Evolutionary conservation across 1,284 basidiomycete species (phyloP), one percentile per base, ranked within the genome.

Genomic region (Laetiporus sulphureus): DNA sequence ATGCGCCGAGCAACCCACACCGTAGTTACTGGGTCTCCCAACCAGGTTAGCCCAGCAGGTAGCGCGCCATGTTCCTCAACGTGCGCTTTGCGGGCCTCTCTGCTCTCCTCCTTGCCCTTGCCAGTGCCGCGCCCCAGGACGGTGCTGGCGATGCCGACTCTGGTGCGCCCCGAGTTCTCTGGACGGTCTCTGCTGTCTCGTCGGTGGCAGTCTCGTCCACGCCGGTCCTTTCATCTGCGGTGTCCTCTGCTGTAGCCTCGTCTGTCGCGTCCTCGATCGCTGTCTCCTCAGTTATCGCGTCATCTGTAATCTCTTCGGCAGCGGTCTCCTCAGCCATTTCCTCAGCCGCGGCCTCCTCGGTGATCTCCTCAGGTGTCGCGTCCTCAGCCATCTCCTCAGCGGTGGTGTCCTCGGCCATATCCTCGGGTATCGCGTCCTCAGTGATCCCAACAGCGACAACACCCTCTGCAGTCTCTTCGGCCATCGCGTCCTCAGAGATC

Each of bases 281-380:
- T 27, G 38, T 34, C 37, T 35, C 41, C 19, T n/a, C n/a, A n/a
- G n/a, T n/a, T n/a, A n/a, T n/a, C n/a, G n/a, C n/a, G n/a, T n/a
- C n/a, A n/a, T n/a, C n/a, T n/a, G n/a, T n/a, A n/a, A 29, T 22
- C 21, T 39, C 37, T 1, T 34, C 37, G 11, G 37, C 36, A 15
- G 30, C 42, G n/a, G 18, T 24, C 35, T 38, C 41, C 40, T 29
- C 23, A 23, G 27, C 33, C 2, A 31, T 21, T 2, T 25, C 32
- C 22, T 34, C 32, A 12, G 25, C 25, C 18, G 43, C 40, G n/a
- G 44, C 45, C 7, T n/a, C 41, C 7, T 40, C 34, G 13, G 25
- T 44, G 3, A 32, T 32, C 10, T 38, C 45, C 15, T 45, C 43
- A 20, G 31, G 16, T 23, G 36, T 37, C 8, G 25, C 25, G 13